Percentiles rank a stretch among this genome's conserved stretches.
phyloP scores from a whole-genome alignment of 2,329 filamentous ascomycete genomes.

The Neopestalotiopsis sp. region DNA sequence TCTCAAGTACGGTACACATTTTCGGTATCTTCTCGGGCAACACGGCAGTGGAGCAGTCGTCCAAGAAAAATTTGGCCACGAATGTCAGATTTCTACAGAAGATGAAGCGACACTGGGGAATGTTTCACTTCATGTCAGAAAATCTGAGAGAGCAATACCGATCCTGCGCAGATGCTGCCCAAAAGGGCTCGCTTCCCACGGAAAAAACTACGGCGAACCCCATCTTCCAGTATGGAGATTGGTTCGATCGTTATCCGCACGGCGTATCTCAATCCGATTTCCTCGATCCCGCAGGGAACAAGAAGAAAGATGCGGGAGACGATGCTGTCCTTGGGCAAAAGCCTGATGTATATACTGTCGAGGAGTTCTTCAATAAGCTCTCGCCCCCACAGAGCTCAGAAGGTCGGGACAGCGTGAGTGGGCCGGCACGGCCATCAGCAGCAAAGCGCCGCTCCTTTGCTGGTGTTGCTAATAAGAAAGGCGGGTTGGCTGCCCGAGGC shows the following conservation, averaged over 20 bases:
- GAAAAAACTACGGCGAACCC: conserved; percentile 57
- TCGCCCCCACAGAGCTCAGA: conserved; percentile 66
- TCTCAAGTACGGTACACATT: conserved; percentile 93
- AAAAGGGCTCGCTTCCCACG: conserved; percentile 63
- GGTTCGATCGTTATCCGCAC: conserved; percentile 94
- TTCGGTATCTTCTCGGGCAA: conserved; percentile 91
- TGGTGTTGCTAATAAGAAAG: conserved; percentile 34
- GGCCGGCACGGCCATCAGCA: conserved; percentile 27
- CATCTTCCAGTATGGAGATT: conserved; percentile 95
- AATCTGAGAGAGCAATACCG: conserved; percentile 89
- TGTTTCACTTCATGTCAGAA: conserved; percentile 97
- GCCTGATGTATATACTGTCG: conserved; percentile 88
- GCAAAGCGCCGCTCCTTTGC: conserved; percentile 44
- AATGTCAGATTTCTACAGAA: conserved; percentile 91
- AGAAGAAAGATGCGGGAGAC: conserved; percentile 78
- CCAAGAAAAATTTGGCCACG: conserved; percentile 82
- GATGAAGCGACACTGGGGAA: conserved; percentile 98
- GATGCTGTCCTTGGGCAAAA: conserved; percentile 90
- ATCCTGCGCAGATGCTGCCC: conserved; percentile 80
- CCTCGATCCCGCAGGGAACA: conserved; percentile 71
- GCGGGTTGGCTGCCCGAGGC: conserved; percentile 38
- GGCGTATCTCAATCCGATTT: conserved; percentile 86
- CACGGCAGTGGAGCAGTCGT: conserved; percentile 72
- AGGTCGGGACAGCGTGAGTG: conserved; percentile 36
- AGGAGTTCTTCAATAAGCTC: conserved; percentile 88